These are phyloP conservation scores for Ascochyta lentis DNA, from an alignment of 2,329 filamentous ascomycete genomes.

Conservation along the genomic window DNA sequence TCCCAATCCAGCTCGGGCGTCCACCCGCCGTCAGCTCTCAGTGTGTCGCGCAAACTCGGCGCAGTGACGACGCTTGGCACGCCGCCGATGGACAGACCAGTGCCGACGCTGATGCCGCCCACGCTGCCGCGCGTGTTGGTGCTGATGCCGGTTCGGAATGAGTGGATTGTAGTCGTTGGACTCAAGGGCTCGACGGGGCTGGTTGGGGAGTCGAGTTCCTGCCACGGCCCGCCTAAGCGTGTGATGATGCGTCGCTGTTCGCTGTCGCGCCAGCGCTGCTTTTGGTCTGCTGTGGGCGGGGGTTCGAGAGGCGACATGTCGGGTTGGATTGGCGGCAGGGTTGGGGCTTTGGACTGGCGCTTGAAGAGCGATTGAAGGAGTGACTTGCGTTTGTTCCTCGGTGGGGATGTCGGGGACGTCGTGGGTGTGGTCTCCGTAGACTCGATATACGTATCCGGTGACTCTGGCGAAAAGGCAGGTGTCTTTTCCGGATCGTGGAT, in stretches of 20 bases:
- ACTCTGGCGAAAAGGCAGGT: constrained; percentile 2
- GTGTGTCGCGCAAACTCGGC: constrained; percentile 28
- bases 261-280: constrained; percentile 27
- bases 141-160: constrained; percentile 6
- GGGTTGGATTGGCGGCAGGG: constrained; percentile 4
- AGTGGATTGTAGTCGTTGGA: constrained; percentile 7
- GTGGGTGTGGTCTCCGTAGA: constrained; percentile 2
- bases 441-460: constrained; percentile 1
- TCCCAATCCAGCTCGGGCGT: constrained; percentile 31
- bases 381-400: constrained; percentile 8
- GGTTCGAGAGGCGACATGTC: constrained; percentile 8
- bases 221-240: constrained; percentile 31
- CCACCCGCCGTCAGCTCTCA: constrained; percentile 23
- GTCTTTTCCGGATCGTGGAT: constrained; percentile 15
- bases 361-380: constrained; percentile 12
- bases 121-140: constrained; percentile 5
- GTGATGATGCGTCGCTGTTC: constrained; percentile 30
- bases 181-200: constrained; percentile 7
- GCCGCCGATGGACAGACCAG: constrained; percentile 11
- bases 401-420: constrained; percentile 9
- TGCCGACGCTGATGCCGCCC: constrained; percentile 8
- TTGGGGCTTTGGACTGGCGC: constrained; percentile 7
- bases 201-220: constrained; percentile 12
- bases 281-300: constrained; percentile 15
- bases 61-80: constrained; percentile 19